These are phyloP conservation scores for Microbotryum lychnidis-dioicae DNA, from an alignment of 1,284 basidiomycete species.

Conservation along the genomic window DNA sequence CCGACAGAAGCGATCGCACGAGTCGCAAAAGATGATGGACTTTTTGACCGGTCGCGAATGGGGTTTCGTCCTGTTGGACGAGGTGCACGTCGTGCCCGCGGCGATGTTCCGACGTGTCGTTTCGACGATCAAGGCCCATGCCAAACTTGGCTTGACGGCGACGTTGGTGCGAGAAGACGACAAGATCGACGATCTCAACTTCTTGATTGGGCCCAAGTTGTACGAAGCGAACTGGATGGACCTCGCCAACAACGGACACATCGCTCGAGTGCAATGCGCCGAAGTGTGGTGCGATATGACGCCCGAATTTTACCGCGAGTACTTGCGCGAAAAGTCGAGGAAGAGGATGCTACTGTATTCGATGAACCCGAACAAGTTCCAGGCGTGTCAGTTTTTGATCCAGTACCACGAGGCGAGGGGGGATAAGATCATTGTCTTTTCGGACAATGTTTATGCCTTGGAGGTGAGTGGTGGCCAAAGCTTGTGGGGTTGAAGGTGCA, in stretches of 20 bases:
- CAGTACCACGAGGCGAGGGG: conserved; percentile 96
- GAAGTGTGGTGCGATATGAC: conserved; percentile 99
- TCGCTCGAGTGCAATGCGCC: conserved; percentile 98
- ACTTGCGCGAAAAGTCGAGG: conserved; percentile 75
- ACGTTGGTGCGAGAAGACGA: conserved; percentile 98
- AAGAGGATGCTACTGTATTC: conserved; percentile 96
- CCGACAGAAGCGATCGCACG: conserved; percentile 87
- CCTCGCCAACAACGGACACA: conserved; percentile 96
- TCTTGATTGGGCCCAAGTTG: conserved; percentile 97
- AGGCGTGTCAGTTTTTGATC: conserved; percentile 97
- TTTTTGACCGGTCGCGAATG: conserved; percentile 89
- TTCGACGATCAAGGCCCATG: conserved; percentile 93
- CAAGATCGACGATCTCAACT: conserved; percentile 97
- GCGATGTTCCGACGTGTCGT: conserved; percentile 94
- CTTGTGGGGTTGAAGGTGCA: not conserved
- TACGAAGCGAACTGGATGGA: conserved; percentile 99
- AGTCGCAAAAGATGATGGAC: conserved; percentile 98
- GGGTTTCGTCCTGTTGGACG: conserved; percentile 90
- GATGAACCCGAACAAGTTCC: conserved; percentile 99
- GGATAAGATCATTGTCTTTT: conserved; percentile 99
- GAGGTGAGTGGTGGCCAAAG: conserved; percentile 54
- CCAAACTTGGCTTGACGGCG: conserved; percentile 88
- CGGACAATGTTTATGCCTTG: conserved; percentile 93
- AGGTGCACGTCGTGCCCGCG: conserved; percentile 94
- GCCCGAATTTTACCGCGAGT: conserved; percentile 99